Evolutionary conservation across 768 basidiomycete genomes (phyloP).

Genomic region (Lactifluus rugatus): DNA sequence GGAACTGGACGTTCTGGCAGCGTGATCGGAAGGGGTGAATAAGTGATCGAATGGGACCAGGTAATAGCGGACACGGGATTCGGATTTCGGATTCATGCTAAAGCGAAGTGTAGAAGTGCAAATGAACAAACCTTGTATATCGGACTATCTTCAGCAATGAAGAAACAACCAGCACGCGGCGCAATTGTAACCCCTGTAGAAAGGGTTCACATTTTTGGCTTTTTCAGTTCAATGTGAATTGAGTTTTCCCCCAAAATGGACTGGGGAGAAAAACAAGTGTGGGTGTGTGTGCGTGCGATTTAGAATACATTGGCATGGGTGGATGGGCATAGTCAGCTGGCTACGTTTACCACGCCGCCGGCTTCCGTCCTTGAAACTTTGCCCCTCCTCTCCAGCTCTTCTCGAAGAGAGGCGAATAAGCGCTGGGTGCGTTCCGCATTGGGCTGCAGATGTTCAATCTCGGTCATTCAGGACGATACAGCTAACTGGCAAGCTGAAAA

Average conservation of each 20-base stretch:
- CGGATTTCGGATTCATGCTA: background rate
- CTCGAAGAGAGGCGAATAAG: slow-evolving; percentile 67
- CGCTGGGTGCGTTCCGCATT: slow-evolving; percentile 78
- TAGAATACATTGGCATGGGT: slow-evolving; percentile 9
- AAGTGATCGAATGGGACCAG: background rate
- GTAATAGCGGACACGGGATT: background rate
- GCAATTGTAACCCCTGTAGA: background rate
- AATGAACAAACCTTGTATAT: background rate
- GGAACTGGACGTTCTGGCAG: slow-evolving; percentile 62
- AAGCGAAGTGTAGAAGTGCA: background rate
- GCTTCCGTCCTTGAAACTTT: slow-evolving; percentile 24
- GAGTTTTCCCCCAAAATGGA: background rate
- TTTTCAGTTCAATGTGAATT: background rate
- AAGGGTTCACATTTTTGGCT: background rate
- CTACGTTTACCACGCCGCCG: background rate
- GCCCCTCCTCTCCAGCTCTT: slow-evolving; percentile 71
- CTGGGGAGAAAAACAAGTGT: background rate
- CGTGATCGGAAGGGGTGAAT: background rate
- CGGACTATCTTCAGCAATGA: background rate
- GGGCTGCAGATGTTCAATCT: slow-evolving; percentile 37
- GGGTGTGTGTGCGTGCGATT: background rate
- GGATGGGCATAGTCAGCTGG: slow-evolving; percentile 3
- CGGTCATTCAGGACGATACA: slow-evolving; percentile 13
- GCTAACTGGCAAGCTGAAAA: background rate
- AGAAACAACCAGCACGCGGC: background rate